These are phyloP conservation scores for Plasmodium fragile DNA, from an alignment of 169 alveolate genomes.

Conservation along the genomic window DNA sequence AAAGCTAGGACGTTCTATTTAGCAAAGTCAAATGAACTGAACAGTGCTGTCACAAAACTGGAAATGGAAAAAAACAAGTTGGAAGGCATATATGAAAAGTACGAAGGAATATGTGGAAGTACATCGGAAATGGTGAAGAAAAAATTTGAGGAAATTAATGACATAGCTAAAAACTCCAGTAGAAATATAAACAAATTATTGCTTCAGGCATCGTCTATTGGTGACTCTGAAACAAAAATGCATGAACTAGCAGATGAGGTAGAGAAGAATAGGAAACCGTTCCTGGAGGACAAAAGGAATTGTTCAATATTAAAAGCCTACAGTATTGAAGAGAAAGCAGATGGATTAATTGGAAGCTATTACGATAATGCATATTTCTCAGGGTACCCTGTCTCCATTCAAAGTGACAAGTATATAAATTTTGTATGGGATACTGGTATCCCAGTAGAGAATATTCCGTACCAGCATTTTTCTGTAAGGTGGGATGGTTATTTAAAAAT, in stretches of 20 bases:
- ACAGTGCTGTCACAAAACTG: conserved; percentile 43
- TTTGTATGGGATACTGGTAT: conserved; percentile 82
- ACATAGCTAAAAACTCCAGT: conserved; percentile 77
- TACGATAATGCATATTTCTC: conserved; percentile 85
- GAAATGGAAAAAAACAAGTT: conserved; percentile 46
- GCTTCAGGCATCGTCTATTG: conserved; percentile 44
- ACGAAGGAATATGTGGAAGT: conserved; percentile 77
- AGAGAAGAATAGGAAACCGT: conserved; percentile 47
- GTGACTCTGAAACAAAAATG: conserved; percentile 32
- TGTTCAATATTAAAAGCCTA: conserved; percentile 73
- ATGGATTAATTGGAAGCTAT: conserved; percentile 88
- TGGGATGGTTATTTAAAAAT: conserved; percentile 91
- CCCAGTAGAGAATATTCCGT: conserved; percentile 89
- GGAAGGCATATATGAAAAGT: conserved; percentile 68
- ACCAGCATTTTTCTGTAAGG: conserved; percentile 89
- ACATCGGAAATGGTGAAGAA: conserved; percentile 80
- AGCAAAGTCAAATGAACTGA: conserved; percentile 59
- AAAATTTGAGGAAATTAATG: conserved; percentile 80
- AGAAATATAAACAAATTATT: conserved; percentile 52
- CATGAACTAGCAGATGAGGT: conserved; percentile 68
- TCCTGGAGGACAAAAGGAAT: conserved; percentile 41
- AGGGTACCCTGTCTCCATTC: conserved; percentile 86
- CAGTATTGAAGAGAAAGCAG: conserved; percentile 78
- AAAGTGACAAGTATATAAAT: conserved; percentile 80
- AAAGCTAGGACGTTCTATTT: conserved; percentile 80